A percentile compares a stretch with the other conserved stretches of the same genome.
phyloP scores from a whole-genome alignment of 257 asterid genomes.

The Jacaranda copaia region DNA sequence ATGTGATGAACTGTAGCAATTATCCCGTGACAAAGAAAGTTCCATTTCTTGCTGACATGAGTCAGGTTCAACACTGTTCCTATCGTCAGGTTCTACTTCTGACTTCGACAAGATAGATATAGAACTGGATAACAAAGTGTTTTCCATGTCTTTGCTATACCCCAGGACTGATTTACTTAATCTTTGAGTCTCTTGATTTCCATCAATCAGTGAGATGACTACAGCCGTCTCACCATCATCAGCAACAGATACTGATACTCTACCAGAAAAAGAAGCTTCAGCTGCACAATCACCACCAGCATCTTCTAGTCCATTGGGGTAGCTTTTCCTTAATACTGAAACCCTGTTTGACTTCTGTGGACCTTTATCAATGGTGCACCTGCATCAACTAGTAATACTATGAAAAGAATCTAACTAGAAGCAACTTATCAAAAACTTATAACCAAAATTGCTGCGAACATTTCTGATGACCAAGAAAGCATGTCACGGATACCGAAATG shows the following conservation, averaged over 20 bases:
- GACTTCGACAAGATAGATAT: slow-evolving; percentile 41
- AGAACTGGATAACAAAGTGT: slow-evolving; percentile 42
- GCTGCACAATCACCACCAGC: slow-evolving; percentile 42
- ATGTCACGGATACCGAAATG: not conserved
- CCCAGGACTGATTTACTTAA: slow-evolving; percentile 44
- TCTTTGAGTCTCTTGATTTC: slow-evolving; percentile 54
- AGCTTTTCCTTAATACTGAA: slow-evolving; percentile 40
- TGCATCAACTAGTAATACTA: slow-evolving; percentile 54
- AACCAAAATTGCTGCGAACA: slow-evolving; percentile 4
- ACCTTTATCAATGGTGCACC: slow-evolving; percentile 60
- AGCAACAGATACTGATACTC: slow-evolving; percentile 81
- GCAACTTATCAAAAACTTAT: slow-evolving; percentile 31
- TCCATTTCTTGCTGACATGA: slow-evolving; percentile 45
- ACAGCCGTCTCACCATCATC: slow-evolving; percentile 94
- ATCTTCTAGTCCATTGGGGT: slow-evolving; percentile 50
- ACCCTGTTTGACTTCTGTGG: slow-evolving; percentile 46
- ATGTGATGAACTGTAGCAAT: slow-evolving; percentile 40
- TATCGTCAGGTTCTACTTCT: slow-evolving; percentile 40
- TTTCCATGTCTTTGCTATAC: slow-evolving; percentile 39
- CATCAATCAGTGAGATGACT: slow-evolving; percentile 69
- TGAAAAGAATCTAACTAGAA: slow-evolving; percentile 42
- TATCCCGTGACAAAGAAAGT: slow-evolving; percentile 45
- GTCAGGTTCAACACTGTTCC: slow-evolving; percentile 42
- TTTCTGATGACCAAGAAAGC: slow-evolving; percentile 26
- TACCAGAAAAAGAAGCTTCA: slow-evolving; percentile 71